Evolutionary conservation across 1,284 basidiomycete genomes (phyloP).

Genomic region (Cryptococcus neoformans): DNA sequence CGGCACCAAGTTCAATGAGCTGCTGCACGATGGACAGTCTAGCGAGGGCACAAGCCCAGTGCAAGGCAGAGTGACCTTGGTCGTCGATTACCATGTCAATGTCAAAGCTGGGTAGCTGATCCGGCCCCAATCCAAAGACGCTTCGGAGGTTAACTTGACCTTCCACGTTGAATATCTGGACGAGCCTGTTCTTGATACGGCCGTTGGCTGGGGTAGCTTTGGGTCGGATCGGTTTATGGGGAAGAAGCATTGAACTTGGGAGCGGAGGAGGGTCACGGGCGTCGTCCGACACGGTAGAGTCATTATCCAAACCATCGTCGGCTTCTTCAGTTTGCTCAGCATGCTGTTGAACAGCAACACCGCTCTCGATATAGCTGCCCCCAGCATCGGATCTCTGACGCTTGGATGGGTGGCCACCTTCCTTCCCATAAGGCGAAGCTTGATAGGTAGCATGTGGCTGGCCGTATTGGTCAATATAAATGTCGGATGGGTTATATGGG

Average conservation of each 20-base stretch:
- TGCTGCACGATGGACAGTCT: constrained; percentile 64
- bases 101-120: constrained; percentile 53
- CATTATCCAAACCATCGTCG: constrained; percentile 25
- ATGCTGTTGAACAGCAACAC: constrained; percentile 4
- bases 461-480: constrained; percentile 45
- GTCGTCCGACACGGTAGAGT: constrained; percentile 33
- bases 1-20: constrained; percentile 70
- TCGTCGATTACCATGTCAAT: constrained; percentile 85
- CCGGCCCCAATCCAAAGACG: constrained; percentile 21
- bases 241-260: constrained; percentile 58
- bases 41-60: constrained; percentile 86
- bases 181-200: constrained; percentile 35
- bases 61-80: constrained; percentile 90
- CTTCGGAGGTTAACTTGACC: constrained; percentile 24
- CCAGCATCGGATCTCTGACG: constrained; percentile 16
- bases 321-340: constrained; percentile 8
- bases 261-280: constrained; percentile 26
- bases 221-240: constrained; percentile 63
- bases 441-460: constrained; percentile 31
- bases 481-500: constrained; percentile 28
- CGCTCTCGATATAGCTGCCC: constrained; percentile 12
- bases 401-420: constrained; percentile 25
- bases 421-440: constrained; percentile 8
- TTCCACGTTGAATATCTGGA: constrained; percentile 33
- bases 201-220: constrained; percentile 56